These are phyloP conservation scores for Dimocarpus longan DNA, from an alignment of 345 rosid genomes.

Conservation along the genomic window DNA sequence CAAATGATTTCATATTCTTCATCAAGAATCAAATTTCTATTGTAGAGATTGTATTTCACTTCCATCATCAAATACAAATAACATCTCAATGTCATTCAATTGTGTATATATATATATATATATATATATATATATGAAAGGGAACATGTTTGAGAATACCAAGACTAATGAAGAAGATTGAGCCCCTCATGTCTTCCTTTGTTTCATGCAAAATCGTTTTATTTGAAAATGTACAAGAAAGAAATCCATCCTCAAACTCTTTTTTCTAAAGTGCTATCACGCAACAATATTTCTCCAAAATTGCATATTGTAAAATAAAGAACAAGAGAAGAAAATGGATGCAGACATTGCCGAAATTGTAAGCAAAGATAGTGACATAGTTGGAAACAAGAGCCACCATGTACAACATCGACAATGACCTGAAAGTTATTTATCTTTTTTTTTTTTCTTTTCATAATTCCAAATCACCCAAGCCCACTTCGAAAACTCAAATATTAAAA, in stretches of 20 bases:
- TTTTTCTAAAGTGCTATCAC: background rate
- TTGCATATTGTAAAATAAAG: constrained; percentile 1
- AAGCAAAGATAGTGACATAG: background rate
- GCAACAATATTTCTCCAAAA: background rate
- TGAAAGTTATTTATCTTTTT: too few relatives aligned
- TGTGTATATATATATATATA: too few relatives aligned
- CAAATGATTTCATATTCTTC: background rate
- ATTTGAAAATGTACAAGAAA: background rate
- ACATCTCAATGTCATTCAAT: background rate
- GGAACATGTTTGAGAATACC: background rate
- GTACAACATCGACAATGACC: background rate
- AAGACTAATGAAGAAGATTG: background rate
- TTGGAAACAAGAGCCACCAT: background rate
- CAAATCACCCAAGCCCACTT: too few relatives aligned
- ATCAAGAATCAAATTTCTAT: background rate
- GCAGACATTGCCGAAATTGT: background rate
- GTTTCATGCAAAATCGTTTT: background rate
- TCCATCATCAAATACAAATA: background rate
- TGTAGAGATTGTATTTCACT: background rate
- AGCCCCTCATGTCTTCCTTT: background rate
- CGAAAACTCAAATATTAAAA: too few relatives aligned
- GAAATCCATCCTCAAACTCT: background rate
- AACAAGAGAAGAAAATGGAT: background rate
- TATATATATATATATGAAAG: too few relatives aligned
- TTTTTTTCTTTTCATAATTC: too few relatives aligned